Base-by-base conservation (phyloP, 192 early-diverging fungal species). In the Coemansia furcata region DNA sequence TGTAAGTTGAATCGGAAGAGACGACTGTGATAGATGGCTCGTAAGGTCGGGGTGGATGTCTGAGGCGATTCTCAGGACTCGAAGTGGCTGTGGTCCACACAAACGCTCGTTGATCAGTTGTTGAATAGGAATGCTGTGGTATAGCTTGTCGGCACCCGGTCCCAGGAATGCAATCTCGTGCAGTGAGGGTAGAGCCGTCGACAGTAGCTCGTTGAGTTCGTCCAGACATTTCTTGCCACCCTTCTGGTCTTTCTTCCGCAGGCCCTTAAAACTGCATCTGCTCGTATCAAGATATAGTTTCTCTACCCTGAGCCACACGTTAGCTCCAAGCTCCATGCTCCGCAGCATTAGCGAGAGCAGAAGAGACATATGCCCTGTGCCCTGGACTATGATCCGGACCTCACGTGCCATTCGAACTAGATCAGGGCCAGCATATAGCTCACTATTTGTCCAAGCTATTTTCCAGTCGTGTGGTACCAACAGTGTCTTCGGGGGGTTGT, bases 1-100 rank as follows among this genome's bases (percentile, higher is more conserved):
- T 10, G 14, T 32, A 54, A 54, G 50, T 14, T 29, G 14, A 12
- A 54, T 54, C 50, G 26, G 50, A 14, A 29, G 12, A 15, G 12
- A 30, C 3, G 15, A 87, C 89, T 1, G 84, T 92, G 30, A 97
- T 72, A 68, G 49, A 60, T 42, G 40, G 26, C 54, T 19, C n/a
- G 3, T n/a, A 7, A 62, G 47, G 11, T n/a, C 17, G 19, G 67
- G 67, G 47, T 60, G 60, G 15, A 55, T 26, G 36, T 69, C 67
- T 1, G 43, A 26, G 17, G 23, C 36, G 14, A 69, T 17, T 4
- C 40, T 19, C 23, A 69, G 39, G 19, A 29, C 42, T 3, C 3
- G 7, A 11, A 69, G 62, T 37, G 3, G 17, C 9, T 33, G 26
- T 32, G 50, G 33, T 19, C 65, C 60, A 4, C 32, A 49, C 2